These are phyloP conservation scores for Ophiostoma montium DNA, from an alignment of 2,329 filamentous ascomycete species.

Conservation along the genomic window DNA sequence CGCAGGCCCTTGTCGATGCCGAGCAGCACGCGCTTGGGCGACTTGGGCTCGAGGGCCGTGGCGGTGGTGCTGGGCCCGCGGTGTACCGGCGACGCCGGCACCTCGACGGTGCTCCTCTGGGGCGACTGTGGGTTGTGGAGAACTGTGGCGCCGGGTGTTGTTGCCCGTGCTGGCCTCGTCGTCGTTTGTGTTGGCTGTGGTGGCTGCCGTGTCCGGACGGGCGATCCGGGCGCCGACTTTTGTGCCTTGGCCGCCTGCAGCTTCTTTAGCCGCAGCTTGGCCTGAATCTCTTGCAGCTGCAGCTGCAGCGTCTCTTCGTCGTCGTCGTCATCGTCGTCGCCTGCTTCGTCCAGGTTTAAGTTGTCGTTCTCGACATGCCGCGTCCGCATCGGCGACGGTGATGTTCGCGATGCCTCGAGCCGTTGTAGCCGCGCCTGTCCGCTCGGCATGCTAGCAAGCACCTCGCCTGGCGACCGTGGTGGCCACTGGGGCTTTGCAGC, in stretches of 20 bases:
- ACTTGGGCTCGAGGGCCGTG: slow-evolving; percentile 43
- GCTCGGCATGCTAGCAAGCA: slow-evolving; percentile 53
- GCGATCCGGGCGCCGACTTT: slow-evolving; percentile 13
- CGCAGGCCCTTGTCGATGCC: slow-evolving; percentile 83
- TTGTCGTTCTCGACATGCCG: slow-evolving; percentile 17
- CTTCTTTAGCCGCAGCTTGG: slow-evolving; percentile 74
- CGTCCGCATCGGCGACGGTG: slow-evolving; percentile 37
- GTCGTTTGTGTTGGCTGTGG: not conserved
- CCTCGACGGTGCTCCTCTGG: slow-evolving; percentile 37
- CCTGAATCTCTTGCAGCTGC: slow-evolving; percentile 77
- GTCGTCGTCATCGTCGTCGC: slow-evolving; percentile 52
- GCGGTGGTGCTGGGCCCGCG: slow-evolving; percentile 30
- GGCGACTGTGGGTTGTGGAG: slow-evolving; percentile 5
- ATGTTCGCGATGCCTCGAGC: slow-evolving; percentile 44
- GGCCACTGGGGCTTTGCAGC: slow-evolving; percentile 41
- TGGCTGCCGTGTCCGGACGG: slow-evolving; percentile 2
- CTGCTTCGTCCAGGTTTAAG: slow-evolving; percentile 32
- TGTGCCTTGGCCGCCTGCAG: slow-evolving; percentile 51
- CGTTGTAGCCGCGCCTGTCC: slow-evolving; percentile 64
- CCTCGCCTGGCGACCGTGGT: slow-evolving; percentile 51
- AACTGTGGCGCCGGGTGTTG: not conserved
- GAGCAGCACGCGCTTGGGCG: slow-evolving; percentile 64
- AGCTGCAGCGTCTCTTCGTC: slow-evolving; percentile 84
- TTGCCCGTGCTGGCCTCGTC: not conserved
- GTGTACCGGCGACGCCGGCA: slow-evolving; percentile 62